These are phyloP conservation scores for Cadophora sp. DNA, from an alignment of 2,329 filamentous ascomycete genomes.

Conservation along the genomic window DNA sequence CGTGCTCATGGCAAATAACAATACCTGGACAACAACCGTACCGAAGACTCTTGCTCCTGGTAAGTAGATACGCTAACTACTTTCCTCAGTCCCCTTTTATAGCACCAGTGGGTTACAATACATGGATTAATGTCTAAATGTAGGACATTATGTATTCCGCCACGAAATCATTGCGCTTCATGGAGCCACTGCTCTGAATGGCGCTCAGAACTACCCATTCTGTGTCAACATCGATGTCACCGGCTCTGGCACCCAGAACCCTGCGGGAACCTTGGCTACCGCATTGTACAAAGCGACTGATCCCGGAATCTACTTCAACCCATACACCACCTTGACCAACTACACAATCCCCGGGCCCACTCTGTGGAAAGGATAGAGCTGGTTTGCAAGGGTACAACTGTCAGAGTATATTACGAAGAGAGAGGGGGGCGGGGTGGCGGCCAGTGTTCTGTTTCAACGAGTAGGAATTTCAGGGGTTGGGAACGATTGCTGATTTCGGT, in stretches of 20 bases:
- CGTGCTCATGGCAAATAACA: conserved; percentile 58
- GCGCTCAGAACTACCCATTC: conserved; percentile 57
- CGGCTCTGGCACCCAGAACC: conserved; percentile 49
- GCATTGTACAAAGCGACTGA: conserved; percentile 51
- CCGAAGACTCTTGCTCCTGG: conserved; percentile 52
- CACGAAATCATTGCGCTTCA: conserved; percentile 49
- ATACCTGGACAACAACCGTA: conserved; percentile 56
- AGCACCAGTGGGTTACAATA: too few relatives aligned
- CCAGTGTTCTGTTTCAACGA: too few relatives aligned
- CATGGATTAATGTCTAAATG: neutral
- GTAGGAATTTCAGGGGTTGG: too few relatives aligned
- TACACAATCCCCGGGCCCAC: conserved; percentile 46
- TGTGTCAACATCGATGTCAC: conserved; percentile 57
- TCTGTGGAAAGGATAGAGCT: conserved; percentile 31
- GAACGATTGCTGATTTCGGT: too few relatives aligned
- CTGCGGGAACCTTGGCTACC: conserved; percentile 47
- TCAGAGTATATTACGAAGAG: too few relatives aligned
- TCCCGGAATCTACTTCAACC: conserved; percentile 50
- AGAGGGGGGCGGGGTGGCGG: too few relatives aligned
- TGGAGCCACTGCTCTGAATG: conserved; percentile 44
- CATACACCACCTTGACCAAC: conserved; percentile 45
- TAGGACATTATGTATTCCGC: conserved; percentile 54
- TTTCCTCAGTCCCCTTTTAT: too few relatives aligned
- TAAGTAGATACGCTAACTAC: neutral
- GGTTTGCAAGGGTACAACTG: too few relatives aligned